Conservation (phyloP, 208 protist genomes). For the Leishmania martiniquensis region DNA sequence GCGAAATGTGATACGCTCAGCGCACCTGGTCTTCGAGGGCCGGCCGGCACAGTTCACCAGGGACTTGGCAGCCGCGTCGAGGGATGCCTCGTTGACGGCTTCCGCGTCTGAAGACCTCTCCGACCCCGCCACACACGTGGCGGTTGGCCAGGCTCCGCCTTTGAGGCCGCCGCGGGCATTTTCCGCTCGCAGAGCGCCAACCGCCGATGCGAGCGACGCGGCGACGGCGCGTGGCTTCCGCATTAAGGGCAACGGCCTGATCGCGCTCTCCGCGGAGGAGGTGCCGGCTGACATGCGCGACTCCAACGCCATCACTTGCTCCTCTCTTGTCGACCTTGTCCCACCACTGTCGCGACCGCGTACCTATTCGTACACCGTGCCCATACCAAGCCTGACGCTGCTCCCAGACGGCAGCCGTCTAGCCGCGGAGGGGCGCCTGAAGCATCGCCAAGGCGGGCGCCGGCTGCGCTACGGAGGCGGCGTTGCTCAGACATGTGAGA, state of each 20-base stretch:
- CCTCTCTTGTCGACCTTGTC: constrained; percentile 37
- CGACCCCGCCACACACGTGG: neutral
- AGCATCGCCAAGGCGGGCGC: neutral
- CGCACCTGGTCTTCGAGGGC: constrained; percentile 39
- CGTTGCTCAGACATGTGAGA: neutral
- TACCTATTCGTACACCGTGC: constrained; percentile 63
- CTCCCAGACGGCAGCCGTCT: constrained; percentile 34
- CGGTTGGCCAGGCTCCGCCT: neutral
- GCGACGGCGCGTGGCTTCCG: constrained; percentile 14
- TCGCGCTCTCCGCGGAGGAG: constrained; percentile 19
- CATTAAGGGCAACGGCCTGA: constrained; percentile 51
- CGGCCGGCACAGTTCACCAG: neutral
- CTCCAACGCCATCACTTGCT: constrained; percentile 25
- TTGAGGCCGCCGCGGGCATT: neutral
- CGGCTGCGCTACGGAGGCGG: constrained; percentile 2
- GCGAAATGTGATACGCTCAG: constrained; percentile 25
- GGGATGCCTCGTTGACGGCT: neutral
- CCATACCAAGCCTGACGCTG: constrained; percentile 41
- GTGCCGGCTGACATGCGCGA: constrained; percentile 11
- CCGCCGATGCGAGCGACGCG: neutral
- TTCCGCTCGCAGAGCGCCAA: neutral
- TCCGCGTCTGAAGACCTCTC: neutral
- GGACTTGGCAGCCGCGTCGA: neutral
- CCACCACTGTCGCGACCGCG: constrained; percentile 50
- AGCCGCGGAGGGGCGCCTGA: constrained; percentile 3